Base-by-base conservation (phyloP, 1,139 yeast genomes). In the Candida neerlandica region DNA sequence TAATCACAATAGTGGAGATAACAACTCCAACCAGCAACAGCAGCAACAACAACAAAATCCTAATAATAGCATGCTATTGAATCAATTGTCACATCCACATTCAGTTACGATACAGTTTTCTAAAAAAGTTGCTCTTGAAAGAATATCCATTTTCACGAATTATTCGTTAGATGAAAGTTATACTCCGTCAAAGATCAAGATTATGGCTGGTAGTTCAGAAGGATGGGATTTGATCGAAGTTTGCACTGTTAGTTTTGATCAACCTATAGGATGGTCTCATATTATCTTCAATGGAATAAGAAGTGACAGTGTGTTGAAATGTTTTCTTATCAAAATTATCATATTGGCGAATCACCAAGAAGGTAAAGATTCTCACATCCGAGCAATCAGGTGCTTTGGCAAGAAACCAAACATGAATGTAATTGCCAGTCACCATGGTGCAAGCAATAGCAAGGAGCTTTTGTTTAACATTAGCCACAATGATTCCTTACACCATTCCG, bases 291-390 rank as follows among this genome's bases (percentile, higher is more conserved):
- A 81, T 48, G 84, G 85, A 5, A 77, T 81, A 2, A 68, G 91
- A 47, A 72, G 70, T 39, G 84, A 74, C 56, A 84, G 81, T 1
- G 80, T 85, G 0, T 69, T 92, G 49, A 86, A 88, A 58, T 85
- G 97, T 52, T 89, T 86, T 59, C 75, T 86, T 58, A 69, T 94
- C 6, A 82, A 90, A 54, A 63, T 95, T 26, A 70, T 80, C n/a
- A 78, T 95, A 23, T 71, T 85, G 27, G 81, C 90, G 1, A 95
- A 94, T 62, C 97, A 91, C 61, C 98, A 92, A 63, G 94, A 90
- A 63, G 99, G 99, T 43, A 94, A 94, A 63, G 99, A 95, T 66
- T 86, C 97, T 1, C 98, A 91, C 64, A 75, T 95, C 6, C 68
- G 99, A 47, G 88, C 94, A 0, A 75, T 94, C 7, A 59, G 69